Percentiles rank a stretch among this genome's conserved stretches.
phyloP scores from a whole-genome alignment of 2,329 filamentous ascomycete species.

The Arthrobotrys sphaeroides region DNA sequence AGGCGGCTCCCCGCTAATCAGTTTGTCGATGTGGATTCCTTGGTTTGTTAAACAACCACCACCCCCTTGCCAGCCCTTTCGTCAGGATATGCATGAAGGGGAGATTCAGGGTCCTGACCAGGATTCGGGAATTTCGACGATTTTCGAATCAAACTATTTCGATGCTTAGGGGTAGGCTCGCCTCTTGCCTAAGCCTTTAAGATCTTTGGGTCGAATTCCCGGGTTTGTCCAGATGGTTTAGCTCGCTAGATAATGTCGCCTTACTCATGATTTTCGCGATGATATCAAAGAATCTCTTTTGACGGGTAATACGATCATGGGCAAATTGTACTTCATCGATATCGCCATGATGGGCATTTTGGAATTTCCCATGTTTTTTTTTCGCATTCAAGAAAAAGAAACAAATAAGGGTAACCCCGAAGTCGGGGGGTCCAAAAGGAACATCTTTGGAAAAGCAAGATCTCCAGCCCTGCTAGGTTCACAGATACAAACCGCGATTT shows the following conservation, averaged over 20 bases:
- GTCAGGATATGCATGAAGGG: constrained; percentile 52
- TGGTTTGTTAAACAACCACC: constrained; percentile 47
- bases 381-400: neutral
- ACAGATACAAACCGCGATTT: neutral
- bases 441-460: constrained; percentile 30
- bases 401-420: constrained; percentile 4
- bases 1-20: constrained; percentile 31
- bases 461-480: constrained; percentile 25
- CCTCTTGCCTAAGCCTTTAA: constrained; percentile 1
- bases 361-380: constrained; percentile 38
- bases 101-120: constrained; percentile 52
- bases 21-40: constrained; percentile 42
- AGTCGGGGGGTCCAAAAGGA: neutral
- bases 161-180: constrained; percentile 5
- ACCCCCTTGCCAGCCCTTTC: constrained; percentile 52
- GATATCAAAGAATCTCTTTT: constrained; percentile 14
- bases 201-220: neutral
- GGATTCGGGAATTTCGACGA: constrained; percentile 36
- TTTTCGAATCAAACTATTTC: constrained; percentile 9
- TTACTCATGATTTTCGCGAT: constrained; percentile 11
- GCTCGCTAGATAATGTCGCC: neutral
- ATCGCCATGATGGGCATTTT: constrained; percentile 35
- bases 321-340: constrained; percentile 13
- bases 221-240: too few species aligned
- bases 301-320: constrained; percentile 12